Base-by-base conservation (phyloP, 176 grass and related monocot genomes). In the Tillandsia fasciculata region DNA sequence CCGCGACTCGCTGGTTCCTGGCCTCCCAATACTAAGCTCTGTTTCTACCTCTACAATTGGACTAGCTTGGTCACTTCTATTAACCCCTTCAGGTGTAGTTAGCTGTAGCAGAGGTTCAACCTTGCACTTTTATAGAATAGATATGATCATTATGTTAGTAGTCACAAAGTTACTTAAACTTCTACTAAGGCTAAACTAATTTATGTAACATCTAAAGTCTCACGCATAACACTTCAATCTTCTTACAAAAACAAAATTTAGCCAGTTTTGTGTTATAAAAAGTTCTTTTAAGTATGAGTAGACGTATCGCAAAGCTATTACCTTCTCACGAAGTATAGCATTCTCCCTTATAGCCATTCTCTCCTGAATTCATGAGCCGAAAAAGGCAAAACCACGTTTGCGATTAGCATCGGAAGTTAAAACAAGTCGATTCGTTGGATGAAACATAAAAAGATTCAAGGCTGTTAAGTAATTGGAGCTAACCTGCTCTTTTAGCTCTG, bases 401-500 rank as follows among this genome's bases (percentile, higher is more conserved):
- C 6, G 2, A 66, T 27, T 24, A 14, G 11, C 23, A 69, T 69
- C 12, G 15, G 9, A 11, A 10, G 28, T 17, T 17, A 2, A 11
- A 8, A 75, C 29, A 23, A 17, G 12, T 53, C 18, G 15, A 61
- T 18, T 10, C 20, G n/a, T 17, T 9, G 17, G 3, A 0, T 20
- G 33, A 42, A 14, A 14, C 15, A 58, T 3, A n/a, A 13, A 9
- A 75, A 33, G 59, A 64, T 4, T 29, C 8, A 29, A 54, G 29
- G 12, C 8, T 14, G 26, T 12, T 12, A 75, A 64, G 23, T 14
- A 18, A 50, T 63, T 11, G 8, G 23, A 69, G 53, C 74, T 67
- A 77, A 96, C 92, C 82, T 91, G 82, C 67, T 80, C 80, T 77
- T 76, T 86, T 78, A 96, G 71, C 26, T 86, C 80, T 26, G 51